A percentile compares a stretch with the other conserved stretches of the same genome.
Evolutionary conservation across 192 early-diverging fungal genomes (phyloP).

Genomic region (Backusella parvicylindrica): DNA sequence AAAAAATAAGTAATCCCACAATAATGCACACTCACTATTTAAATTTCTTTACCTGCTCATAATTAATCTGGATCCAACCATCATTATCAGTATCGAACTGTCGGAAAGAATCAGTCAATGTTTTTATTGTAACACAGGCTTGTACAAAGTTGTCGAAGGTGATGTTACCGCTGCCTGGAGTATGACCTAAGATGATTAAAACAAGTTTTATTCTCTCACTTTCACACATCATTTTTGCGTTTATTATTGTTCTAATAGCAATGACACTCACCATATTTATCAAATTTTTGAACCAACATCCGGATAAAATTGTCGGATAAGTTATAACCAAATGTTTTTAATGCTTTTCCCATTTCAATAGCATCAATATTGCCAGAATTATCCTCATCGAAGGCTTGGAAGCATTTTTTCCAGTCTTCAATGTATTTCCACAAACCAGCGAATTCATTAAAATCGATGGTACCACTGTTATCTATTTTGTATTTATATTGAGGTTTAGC

Average conservation of each 20-base stretch:
- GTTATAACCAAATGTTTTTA: constrained; percentile 78
- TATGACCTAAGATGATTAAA: not conserved
- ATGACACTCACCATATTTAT: constrained; percentile 63
- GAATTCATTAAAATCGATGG: constrained; percentile 77
- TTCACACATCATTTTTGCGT: not conserved
- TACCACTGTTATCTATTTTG: constrained; percentile 64
- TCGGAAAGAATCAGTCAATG: constrained; percentile 73
- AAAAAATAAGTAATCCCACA: not conserved
- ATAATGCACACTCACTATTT: not conserved
- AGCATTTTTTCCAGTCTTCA: constrained; percentile 81
- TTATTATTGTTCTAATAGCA: not conserved
- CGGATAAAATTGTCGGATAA: constrained; percentile 63
- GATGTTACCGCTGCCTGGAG: constrained; percentile 63
- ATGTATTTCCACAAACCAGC: constrained; percentile 77
- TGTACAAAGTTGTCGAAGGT: constrained; percentile 88
- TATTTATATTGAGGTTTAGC: not conserved
- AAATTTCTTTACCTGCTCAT: constrained; percentile 55
- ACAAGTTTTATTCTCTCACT: not conserved
- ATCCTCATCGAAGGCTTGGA: constrained; percentile 73
- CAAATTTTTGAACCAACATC: constrained; percentile 71
- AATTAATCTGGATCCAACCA: constrained; percentile 76
- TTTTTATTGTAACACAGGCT: constrained; percentile 72
- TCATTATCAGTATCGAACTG: constrained; percentile 69
- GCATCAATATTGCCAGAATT: constrained; percentile 72
- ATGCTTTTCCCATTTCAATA: constrained; percentile 64